Evolutionary conservation across 805 yeast species (phyloP).

Genomic region (Lipomyces sp.): DNA sequence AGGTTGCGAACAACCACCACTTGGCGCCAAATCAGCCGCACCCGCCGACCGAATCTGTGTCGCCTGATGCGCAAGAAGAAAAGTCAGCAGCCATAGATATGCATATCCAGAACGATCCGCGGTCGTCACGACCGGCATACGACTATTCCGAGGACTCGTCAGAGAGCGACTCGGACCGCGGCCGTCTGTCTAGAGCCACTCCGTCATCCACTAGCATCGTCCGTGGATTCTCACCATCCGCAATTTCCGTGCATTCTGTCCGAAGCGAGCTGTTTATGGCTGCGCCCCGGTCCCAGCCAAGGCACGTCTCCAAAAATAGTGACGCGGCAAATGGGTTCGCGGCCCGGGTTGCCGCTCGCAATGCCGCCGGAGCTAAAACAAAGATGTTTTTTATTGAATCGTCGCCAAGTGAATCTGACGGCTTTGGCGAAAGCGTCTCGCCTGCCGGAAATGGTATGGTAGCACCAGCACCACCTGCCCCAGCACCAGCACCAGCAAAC

Average conservation of each 20-base stretch:
- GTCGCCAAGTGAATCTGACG: slow-evolving; percentile 47
- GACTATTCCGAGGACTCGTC: neutral
- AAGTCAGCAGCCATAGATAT: neutral
- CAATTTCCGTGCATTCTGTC: slow-evolving; percentile 44
- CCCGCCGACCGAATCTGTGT: slow-evolving; percentile 1
- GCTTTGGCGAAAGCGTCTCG: slow-evolving; percentile 38
- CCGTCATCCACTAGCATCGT: slow-evolving; percentile 41
- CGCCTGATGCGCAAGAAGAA: neutral
- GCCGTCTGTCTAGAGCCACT: slow-evolving; percentile 6
- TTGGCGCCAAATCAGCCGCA: neutral
- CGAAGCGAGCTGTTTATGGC: slow-evolving; percentile 31
- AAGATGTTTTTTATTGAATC: slow-evolving; percentile 51
- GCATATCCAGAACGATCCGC: neutral
- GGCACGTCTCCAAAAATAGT: slow-evolving; percentile 4
- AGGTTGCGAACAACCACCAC: too few relatives aligned
- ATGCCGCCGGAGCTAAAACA: slow-evolving; percentile 1
- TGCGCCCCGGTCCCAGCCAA: slow-evolving; percentile 12
- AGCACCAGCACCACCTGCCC: too few relatives aligned
- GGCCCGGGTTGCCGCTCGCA: neutral
- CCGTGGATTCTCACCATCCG: slow-evolving; percentile 48
- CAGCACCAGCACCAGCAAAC: too few relatives aligned
- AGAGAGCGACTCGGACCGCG: slow-evolving; percentile 8
- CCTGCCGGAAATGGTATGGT: slow-evolving; percentile 23
- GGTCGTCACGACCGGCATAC: neutral
- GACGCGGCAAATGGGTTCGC: neutral